Evolutionary conservation across 23 red algal genomes (phyloP).

Genomic region (Gracilaria gracilis): DNA sequence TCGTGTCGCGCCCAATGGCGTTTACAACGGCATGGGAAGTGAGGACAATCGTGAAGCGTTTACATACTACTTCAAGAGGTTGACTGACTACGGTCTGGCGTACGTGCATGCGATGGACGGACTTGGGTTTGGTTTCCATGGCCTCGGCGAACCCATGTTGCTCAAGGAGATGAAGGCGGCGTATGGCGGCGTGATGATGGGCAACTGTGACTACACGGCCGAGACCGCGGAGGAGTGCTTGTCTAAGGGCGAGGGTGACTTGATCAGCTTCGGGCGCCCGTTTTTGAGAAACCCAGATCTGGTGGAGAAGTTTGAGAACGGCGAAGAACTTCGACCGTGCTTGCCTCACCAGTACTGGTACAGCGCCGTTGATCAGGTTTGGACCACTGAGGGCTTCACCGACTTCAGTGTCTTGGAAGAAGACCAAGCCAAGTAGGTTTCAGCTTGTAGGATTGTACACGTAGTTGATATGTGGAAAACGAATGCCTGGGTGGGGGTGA

Average conservation of each 20-base stretch:
- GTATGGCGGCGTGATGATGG: slow-evolving; percentile 63
- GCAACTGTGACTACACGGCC: slow-evolving; percentile 56
- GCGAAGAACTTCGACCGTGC: slow-evolving; percentile 12
- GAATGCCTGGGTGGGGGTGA: no score
- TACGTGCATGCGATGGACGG: slow-evolving; percentile 79
- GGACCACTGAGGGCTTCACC: slow-evolving; percentile 68
- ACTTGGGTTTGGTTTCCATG: slow-evolving; percentile 66
- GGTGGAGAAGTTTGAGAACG: slow-evolving; percentile 49
- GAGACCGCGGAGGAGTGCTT: slow-evolving; percentile 68
- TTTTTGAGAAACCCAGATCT: slow-evolving; percentile 74
- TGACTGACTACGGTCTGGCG: slow-evolving; percentile 52
- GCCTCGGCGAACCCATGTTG: slow-evolving; percentile 24
- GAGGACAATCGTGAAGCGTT: slow-evolving; percentile 64
- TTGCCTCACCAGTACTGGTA: slow-evolving; percentile 48
- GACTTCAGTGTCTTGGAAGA: slow-evolving; percentile 59
- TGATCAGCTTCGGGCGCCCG: slow-evolving; percentile 66
- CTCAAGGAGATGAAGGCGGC: slow-evolving; percentile 40
- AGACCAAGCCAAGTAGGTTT: neutral
- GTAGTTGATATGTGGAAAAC: no score
- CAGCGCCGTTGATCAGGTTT: slow-evolving; percentile 21
- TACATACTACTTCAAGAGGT: slow-evolving; percentile 55
- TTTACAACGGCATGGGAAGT: slow-evolving; percentile 66
- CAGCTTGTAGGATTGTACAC: no score
- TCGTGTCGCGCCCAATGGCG: slow-evolving; percentile 76
- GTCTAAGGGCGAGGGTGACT: slow-evolving; percentile 43